Conservation (phyloP, 2,329 filamentous ascomycete species). For the Trichophyton schoenleinii region DNA sequence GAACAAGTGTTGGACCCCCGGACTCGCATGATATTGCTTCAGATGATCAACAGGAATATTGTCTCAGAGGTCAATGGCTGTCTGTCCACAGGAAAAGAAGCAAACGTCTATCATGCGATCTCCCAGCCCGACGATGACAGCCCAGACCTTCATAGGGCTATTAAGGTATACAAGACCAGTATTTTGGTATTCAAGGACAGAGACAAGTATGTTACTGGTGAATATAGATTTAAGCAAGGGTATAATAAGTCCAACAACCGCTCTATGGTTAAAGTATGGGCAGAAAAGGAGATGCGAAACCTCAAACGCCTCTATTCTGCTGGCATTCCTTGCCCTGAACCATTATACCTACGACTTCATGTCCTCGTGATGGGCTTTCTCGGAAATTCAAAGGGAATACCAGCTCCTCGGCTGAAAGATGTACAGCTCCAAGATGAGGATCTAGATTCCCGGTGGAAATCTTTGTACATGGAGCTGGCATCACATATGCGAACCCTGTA, state of each 20-base stretch:
- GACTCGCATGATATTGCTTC: constrained; percentile 87
- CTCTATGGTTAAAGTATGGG: constrained; percentile 97
- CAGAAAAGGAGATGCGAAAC: constrained; percentile 96
- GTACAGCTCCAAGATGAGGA: constrained; percentile 60
- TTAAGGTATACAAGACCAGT: constrained; percentile 98
- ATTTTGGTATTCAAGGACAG: constrained; percentile 97
- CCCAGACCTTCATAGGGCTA: constrained; percentile 58
- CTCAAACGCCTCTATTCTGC: constrained; percentile 69
- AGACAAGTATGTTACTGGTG: constrained; percentile 88
- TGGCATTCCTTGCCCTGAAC: constrained; percentile 82
- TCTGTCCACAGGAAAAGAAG: constrained; percentile 92
- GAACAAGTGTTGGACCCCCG: constrained; percentile 91
- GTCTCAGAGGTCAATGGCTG: constrained; percentile 90
- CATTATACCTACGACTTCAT: constrained; percentile 78
- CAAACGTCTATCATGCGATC: constrained; percentile 91
- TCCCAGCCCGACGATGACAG: constrained; percentile 44
- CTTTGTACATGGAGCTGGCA: constrained; percentile 70
- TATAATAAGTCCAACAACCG: constrained; percentile 91
- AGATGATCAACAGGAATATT: constrained; percentile 86
- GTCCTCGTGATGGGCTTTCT: constrained; percentile 92
- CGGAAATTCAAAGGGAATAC: constrained; percentile 72
- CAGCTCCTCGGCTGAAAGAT: constrained; percentile 79
- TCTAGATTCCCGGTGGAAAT: constrained; percentile 58
- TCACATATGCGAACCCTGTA: constrained; percentile 88
- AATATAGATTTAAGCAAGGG: constrained; percentile 79